Base-by-base conservation (phyloP, 805 yeast genomes). In the Candida dendrica region DNA sequence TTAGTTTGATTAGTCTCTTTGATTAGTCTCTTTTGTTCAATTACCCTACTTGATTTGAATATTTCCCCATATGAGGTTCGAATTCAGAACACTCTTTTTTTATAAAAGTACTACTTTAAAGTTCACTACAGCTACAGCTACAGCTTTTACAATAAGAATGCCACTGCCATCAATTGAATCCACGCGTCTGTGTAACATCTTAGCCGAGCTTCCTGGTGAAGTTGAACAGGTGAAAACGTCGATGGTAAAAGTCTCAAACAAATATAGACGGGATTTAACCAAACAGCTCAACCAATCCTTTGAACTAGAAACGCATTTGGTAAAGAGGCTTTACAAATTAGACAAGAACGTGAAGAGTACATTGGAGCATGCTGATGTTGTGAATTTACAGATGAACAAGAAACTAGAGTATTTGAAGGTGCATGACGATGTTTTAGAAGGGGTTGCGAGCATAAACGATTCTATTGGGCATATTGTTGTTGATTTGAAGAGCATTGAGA, bases 401-500 rank as follows among this genome's bases (percentile, higher is more conserved):
- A 47, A 40, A 35, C 20, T 49, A 29, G 50, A 47, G 20, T 18
- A 34, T 22, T 36, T 48, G 26, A 41, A 43, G 27, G 14, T 36
- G 4, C 16, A 9, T 41, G 40, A 45, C 40, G 42, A 41, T 6
- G 11, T 48, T 1, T 29, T 33, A 11, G 37, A 19, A 18, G 8
- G 41, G 3, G 33, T 41, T 6, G 36, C 37, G 3, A 46, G 42
- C 5, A 41, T 59, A 1, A 43, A 48, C 27, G 38, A 20, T 11
- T 34, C 42, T 8, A 33, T 52, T 14, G 38, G 42, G 17, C 40
- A 42, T 9, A 43, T 57, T 3, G 19, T 53, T 7, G 41, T 38
- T 3, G 56, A 58, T 40, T 44, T 70, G 29, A 53, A 56, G 29
- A 47, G 42, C 15, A 47, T 70, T 9, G 78, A 74, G 44, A 31